Percentiles rank a stretch among this genome's conserved stretches.
Conservation (phyloP, 2,329 filamentous ascomycete genomes). For the Fusarium sp. region DNA sequence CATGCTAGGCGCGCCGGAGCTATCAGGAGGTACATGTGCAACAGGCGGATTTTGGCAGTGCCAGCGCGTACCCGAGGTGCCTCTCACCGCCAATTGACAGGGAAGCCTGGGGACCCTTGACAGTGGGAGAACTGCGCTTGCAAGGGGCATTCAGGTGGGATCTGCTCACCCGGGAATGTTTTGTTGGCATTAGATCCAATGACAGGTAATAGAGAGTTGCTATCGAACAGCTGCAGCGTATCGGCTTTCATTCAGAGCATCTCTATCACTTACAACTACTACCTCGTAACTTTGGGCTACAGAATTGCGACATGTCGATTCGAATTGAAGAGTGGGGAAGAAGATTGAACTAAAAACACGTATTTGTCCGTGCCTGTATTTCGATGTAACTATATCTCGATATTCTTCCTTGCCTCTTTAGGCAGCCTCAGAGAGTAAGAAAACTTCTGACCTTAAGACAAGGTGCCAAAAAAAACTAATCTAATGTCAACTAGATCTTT, state of each 20-base stretch:
- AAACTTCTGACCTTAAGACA: too few species aligned
- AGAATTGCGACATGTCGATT: neutral
- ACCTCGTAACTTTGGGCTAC: neutral
- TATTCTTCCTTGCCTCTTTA: neutral
- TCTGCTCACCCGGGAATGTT: constrained; percentile 9
- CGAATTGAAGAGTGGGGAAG: neutral
- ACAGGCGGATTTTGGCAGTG: constrained; percentile 15
- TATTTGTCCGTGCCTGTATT: neutral
- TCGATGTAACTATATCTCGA: neutral
- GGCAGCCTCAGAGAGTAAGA: too few species aligned
- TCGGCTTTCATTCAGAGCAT: neutral
- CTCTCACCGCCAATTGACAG: constrained; percentile 48
- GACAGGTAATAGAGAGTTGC: neutral
- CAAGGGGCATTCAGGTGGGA: constrained; percentile 40
- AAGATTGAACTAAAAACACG: neutral
- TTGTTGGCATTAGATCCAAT: neutral
- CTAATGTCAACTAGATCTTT: too few species aligned
- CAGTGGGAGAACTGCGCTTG: constrained; percentile 33
- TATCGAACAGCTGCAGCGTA: neutral
- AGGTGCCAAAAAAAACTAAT: too few species aligned
- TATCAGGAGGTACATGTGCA: constrained; percentile 20
- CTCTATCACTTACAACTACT: neutral
- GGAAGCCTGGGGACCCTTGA: constrained; percentile 35
- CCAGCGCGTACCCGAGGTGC: constrained; percentile 26
- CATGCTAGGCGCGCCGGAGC: constrained; percentile 18